Conservation (phyloP, 306 rosid species). For the Senna tora region DNA sequence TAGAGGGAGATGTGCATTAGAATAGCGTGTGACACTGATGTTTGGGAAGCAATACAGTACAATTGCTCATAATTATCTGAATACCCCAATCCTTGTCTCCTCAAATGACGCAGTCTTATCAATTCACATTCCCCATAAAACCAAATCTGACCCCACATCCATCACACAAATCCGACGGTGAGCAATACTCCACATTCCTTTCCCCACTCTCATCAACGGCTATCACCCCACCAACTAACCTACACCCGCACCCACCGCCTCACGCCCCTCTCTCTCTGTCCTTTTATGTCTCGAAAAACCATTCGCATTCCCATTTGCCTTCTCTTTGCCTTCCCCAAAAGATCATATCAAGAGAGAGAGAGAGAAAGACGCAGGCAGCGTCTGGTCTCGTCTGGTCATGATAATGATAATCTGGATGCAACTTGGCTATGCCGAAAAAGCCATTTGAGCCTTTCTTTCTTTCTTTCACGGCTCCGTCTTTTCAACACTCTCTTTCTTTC, state of each 20-base stretch:
- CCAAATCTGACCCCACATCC: conserved; percentile 1
- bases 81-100: conserved; percentile 50
- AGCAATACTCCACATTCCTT: conserved; percentile 2
- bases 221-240: not conserved
- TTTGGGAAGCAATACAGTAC: conserved; percentile 7
- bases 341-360: not conserved
- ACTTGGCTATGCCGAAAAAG: not conserved
- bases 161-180: conserved; percentile 37
- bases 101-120: conserved; percentile 51
- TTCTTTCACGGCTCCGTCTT: not conserved
- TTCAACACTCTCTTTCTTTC: not conserved
- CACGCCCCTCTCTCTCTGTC: conserved; percentile 10
- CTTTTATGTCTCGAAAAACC: conserved; percentile 12
- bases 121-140: conserved; percentile 50
- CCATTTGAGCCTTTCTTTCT: conserved; percentile 3
- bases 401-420: not conserved
- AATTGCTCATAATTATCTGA: not conserved
- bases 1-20: too few species aligned
- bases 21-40: not conserved
- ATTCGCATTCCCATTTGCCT: conserved; percentile 7
- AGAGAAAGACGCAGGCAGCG: too few species aligned
- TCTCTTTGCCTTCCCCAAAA: conserved; percentile 38
- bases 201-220: conserved; percentile 30
- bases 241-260: not conserved
- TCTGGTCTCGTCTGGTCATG: not conserved